Conservation (phyloP, 129 eudicot genomes). For the Smallanthus sonchifolius region DNA sequence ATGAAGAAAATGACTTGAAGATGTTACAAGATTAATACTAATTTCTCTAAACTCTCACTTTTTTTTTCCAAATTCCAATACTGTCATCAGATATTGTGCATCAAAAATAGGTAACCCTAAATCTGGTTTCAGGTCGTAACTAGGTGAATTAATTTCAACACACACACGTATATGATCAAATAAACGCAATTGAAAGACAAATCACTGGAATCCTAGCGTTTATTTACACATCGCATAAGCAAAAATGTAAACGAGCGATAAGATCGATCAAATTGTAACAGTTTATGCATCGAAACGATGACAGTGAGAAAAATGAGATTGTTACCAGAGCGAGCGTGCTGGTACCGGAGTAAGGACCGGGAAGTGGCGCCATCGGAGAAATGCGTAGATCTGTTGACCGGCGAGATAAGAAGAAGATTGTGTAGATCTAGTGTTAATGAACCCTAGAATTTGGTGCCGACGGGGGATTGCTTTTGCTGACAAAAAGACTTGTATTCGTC, state of each 20-base stretch:
- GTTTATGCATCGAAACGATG: not conserved
- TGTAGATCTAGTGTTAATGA: constrained; percentile 2
- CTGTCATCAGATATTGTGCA: not conserved
- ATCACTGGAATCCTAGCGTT: not conserved
- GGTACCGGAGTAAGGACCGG: constrained; percentile 68
- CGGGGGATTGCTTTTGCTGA: not conserved
- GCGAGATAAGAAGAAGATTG: not conserved
- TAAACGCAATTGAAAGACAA: not conserved
- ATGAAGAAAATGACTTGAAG: no score
- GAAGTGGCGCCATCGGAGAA: constrained; percentile 62
- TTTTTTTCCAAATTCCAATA: not conserved
- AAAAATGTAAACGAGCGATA: not conserved
- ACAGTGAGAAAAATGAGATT: not conserved
- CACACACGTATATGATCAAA: not conserved
- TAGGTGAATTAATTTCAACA: not conserved
- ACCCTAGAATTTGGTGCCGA: not conserved
- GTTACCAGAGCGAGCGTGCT: constrained; percentile 78
- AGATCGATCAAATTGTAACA: constrained; percentile 5
- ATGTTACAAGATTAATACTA: no score
- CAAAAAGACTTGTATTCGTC: not conserved
- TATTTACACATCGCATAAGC: not conserved
- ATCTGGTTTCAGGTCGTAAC: not conserved
- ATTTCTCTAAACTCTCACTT: no score
- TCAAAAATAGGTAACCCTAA: not conserved
- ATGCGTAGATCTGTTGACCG: constrained; percentile 5